A percentile compares a stretch with the other conserved stretches of the same genome.
phyloP scores from a whole-genome alignment of 176 grass and related monocot genomes.

The Cenchrus americanus region DNA sequence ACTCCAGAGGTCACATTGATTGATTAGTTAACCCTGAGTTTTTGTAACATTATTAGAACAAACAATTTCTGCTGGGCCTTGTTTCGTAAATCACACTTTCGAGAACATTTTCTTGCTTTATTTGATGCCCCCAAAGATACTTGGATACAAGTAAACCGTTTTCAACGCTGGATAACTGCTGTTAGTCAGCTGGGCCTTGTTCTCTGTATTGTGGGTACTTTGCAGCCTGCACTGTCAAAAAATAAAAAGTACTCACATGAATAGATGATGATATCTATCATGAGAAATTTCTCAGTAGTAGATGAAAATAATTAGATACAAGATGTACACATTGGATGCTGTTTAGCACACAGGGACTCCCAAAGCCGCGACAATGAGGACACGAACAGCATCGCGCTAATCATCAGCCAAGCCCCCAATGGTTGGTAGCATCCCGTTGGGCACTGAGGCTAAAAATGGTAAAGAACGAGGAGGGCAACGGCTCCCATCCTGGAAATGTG shows the following conservation, averaged over 20 bases:
- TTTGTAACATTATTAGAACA: background rate
- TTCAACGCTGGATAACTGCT: too few relatives aligned
- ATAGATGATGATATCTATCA: background rate
- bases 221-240: background rate
- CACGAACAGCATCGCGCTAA: constrained; percentile 14
- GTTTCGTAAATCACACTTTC: too few relatives aligned
- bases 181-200: background rate
- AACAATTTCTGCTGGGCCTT: too few relatives aligned
- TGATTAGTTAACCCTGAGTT: background rate
- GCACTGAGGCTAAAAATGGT: constrained; percentile 46
- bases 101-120: background rate
- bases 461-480: constrained; percentile 21
- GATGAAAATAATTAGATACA: too few relatives aligned
- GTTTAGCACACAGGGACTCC: background rate
- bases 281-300: background rate
- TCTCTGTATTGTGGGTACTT: background rate
- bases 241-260: background rate
- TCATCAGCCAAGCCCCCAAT: constrained; percentile 22
- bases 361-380: too few relatives aligned
- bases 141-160: background rate
- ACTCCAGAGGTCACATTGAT: background rate
- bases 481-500: constrained; percentile 39
- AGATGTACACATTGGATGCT: background rate
- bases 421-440: constrained; percentile 21
- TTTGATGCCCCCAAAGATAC: background rate